Base-by-base conservation (phyloP, 2,329 filamentous ascomycete genomes). In the Cladorrhinum sp. region DNA sequence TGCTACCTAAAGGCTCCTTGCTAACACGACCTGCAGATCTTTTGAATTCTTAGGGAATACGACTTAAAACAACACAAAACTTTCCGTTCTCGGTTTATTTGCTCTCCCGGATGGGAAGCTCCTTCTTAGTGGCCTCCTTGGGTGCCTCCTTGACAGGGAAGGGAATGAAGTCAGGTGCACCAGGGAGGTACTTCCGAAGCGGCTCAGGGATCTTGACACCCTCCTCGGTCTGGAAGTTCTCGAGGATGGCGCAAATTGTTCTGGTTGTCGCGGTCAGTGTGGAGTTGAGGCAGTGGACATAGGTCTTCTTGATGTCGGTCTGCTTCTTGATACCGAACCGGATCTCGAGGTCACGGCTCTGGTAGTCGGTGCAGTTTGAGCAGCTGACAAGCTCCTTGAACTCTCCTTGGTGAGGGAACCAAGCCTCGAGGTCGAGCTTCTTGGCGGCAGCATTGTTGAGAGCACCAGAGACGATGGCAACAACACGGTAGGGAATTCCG, bases 311-410 rank as follows among this genome's bases (percentile, higher is more conserved):
- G 60, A 84, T 82, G 66, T 93, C 91, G 26, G 88, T 93, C 75
- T 90, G 87, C 73, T 88, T 90, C 83, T 97, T 98, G 63, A 86
- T 82, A 53, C 95, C 94, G 70, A 88, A 96, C 62, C 95, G 86
- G 69, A 99, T 96, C 76, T 98, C 94, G 12, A 99, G 83, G 68
- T 92, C 93, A 60, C 95, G 86, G 23, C 92, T 92, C 80, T 99
- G 95, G 80, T 98, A 98, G 74, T 98, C 94, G 50, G 92, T 96
- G 81, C 95, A 99, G 79, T 99, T 99, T 64, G 92, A 96, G 83
- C 93, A 96, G 20, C 91, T 96, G 55, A 98, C 95, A 26, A 99
- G 85, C 79, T 98, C 95, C 79, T 98, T 98, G 84, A 98, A 99
- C 77, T 98, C 95, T 70, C 90, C 90, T 76, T 98, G 93, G 82